A percentile compares a stretch with the other conserved stretches of the same genome.
Conservation (phyloP, 805 yeast species). For the Debaryomyces hansenii region DNA sequence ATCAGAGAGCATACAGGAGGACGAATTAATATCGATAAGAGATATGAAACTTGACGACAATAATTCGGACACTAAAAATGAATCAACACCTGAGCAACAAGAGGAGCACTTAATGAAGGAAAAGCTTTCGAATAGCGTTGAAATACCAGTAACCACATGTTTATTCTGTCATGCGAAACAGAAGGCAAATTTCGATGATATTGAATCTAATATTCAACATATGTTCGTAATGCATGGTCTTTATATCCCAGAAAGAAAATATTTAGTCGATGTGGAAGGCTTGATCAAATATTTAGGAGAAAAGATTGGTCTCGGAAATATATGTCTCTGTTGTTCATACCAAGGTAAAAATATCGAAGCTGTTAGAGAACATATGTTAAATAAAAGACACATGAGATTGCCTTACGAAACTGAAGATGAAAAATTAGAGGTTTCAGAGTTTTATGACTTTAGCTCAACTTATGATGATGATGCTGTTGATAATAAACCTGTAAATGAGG, state of each 20-base stretch:
- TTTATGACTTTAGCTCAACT: constrained; percentile 79
- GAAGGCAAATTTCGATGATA: constrained; percentile 29
- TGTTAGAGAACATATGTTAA: constrained; percentile 82
- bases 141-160: constrained; percentile 50
- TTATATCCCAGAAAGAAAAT: constrained; percentile 80
- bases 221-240: constrained; percentile 82
- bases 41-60: not conserved
- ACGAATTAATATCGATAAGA: constrained; percentile 10
- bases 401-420: constrained; percentile 87
- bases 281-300: constrained; percentile 75
- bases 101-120: constrained; percentile 46
- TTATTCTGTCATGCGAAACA: constrained; percentile 46
- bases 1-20: not conserved
- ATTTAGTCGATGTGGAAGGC: constrained; percentile 67
- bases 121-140: constrained; percentile 46
- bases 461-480: constrained; percentile 34
- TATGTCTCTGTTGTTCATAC: constrained; percentile 79
- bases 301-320: constrained; percentile 77
- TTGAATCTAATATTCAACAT: constrained; percentile 57
- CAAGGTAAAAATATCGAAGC: constrained; percentile 85
- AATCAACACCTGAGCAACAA: constrained; percentile 20
- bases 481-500: constrained; percentile 12
- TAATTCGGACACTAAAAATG: constrained; percentile 5
- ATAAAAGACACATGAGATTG: constrained; percentile 83
- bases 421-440: constrained; percentile 70